Conservation (phyloP, 2,329 filamentous ascomycete species). For the Exserohilum rostratum region DNA sequence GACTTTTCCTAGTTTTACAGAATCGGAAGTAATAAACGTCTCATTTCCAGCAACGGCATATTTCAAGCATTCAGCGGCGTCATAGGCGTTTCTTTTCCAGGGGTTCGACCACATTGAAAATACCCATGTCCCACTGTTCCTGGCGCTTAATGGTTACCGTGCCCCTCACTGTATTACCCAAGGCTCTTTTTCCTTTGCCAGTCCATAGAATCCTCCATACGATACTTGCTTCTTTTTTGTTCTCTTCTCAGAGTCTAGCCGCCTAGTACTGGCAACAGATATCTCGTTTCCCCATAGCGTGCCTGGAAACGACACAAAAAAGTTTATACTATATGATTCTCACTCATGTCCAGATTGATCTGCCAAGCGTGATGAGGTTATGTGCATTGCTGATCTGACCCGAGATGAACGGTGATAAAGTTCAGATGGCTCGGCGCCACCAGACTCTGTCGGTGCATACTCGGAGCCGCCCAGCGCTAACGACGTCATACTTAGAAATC, state of each 20-base stretch:
- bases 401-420: not conserved
- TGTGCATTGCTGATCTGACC: not conserved
- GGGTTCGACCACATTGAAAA: slow-evolving; percentile 10
- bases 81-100: not conserved
- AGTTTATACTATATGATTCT: not conserved
- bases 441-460: not conserved
- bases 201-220: not conserved
- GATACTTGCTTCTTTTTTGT: not conserved
- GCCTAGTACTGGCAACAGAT: not conserved
- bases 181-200: slow-evolving; percentile 1
- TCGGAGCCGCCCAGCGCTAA: slow-evolving; percentile 8
- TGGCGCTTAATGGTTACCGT: not conserved
- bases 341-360: not conserved
- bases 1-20: slow-evolving; percentile 5
- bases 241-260: slow-evolving; percentile 9
- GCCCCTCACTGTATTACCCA: slow-evolving; percentile 14
- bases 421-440: not conserved
- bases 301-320: not conserved
- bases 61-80: slow-evolving; percentile 15
- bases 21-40: not conserved
- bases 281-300: not conserved
- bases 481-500: slow-evolving; percentile 23
- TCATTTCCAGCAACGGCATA: not conserved
- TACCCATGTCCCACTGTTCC: slow-evolving; percentile 14
- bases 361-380: not conserved